Evolutionary conservation across 1,139 yeast genomes (phyloP), one percentile per base, ranked within the genome.

Genomic region (Hemisphaericaspora lyxosophila): DNA sequence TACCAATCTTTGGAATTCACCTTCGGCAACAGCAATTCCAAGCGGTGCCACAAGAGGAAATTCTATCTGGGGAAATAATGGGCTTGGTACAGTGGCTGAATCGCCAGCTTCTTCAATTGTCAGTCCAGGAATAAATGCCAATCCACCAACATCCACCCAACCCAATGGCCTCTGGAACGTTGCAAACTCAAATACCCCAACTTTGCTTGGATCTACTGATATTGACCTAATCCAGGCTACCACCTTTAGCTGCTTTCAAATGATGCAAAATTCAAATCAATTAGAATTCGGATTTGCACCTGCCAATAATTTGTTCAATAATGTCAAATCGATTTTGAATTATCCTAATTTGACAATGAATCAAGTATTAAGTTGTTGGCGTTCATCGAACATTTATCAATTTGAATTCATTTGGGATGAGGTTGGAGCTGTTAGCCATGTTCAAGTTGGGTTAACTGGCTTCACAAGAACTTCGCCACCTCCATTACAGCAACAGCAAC

Each of bases 321-420:
- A 59, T 16, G 60, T 70, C 9, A 57, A 60, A 41, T 44, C 45
- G 6, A 36, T 69, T 3, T 43, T 67, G 39, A 59, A 58, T 5
- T 53, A 55, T 39, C 45, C 53, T 3, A 44, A 37, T 12, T 53
- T 76, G 35, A 62, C 71, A 2, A 51, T 73, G 45, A 69, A 67
- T 35, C 76, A 71, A 43, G 75, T 75, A 44, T 55, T 71, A 30
- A 61, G 67, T 7, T 59, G 73, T 24, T 26, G 26, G 36, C 53
- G 51, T 29, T 48, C 54, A 12, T 46, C 46, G 11, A 47, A 58
- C 4, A 31, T 49, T 4, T 59, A 60, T 42, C 59, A 59, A 31
- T 76, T 75, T 50, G 78, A 73, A 27, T 55, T 73, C 34, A 53
- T 69, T 25, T 72, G 70, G 48, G 80, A 75, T 48, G 77, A 73